Conservation (phyloP, 768 basidiomycete species). For the Tricholoma hemisulphureum region DNA sequence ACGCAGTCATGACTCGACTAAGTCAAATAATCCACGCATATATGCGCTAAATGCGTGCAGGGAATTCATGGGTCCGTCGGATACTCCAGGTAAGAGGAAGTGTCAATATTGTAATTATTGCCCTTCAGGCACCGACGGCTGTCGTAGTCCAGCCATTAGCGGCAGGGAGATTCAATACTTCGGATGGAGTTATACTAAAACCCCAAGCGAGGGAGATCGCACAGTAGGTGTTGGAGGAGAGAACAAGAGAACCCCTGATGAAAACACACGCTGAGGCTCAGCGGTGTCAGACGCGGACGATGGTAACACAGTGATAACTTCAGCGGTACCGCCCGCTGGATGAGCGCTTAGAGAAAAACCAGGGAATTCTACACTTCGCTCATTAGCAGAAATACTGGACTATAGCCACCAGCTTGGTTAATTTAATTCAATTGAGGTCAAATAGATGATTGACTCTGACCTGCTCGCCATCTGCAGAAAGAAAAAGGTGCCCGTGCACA, state of each 20-base stretch:
- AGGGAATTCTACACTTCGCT: not conserved
- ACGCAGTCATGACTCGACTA: too few species aligned
- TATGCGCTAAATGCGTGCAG: constrained; percentile 22
- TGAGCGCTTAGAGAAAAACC: not conserved
- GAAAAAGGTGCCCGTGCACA: not conserved
- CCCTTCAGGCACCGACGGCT: not conserved
- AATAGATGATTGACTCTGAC: not conserved
- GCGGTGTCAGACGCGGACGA: not conserved
- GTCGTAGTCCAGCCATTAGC: not conserved
- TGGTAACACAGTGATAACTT: too few species aligned
- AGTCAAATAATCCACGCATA: constrained; percentile 38
- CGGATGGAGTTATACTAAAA: not conserved
- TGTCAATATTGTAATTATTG: not conserved
- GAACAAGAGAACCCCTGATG: constrained; percentile 7
- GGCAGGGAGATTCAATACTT: not conserved
- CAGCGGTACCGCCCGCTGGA: not conserved
- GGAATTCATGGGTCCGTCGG: not conserved
- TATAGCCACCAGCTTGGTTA: not conserved
- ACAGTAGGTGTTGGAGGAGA: not conserved
- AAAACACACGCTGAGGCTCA: constrained; percentile 6
- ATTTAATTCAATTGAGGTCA: not conserved
- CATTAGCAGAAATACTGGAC: not conserved
- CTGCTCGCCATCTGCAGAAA: not conserved
- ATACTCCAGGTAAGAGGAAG: not conserved
- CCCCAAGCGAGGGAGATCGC: not conserved